A percentile compares a stretch with the other conserved stretches of the same genome.
These are phyloP conservation scores for Trichoderma guizhouense DNA, from an alignment of 2,329 filamentous ascomycete genomes.

Conservation along the genomic window DNA sequence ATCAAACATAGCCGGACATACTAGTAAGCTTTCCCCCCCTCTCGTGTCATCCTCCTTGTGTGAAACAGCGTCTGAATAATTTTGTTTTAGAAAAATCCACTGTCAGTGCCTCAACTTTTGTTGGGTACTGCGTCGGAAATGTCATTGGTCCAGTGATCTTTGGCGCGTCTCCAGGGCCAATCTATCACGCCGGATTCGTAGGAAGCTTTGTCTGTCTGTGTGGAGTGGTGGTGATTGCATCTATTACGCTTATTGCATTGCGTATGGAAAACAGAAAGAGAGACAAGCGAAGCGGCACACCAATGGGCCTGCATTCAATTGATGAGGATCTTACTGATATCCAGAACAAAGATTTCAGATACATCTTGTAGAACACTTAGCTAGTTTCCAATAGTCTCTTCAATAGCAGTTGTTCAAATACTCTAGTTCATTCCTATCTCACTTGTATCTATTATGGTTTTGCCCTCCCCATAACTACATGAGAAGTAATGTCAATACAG, in stretches of 20 bases:
- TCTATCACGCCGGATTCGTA: neutral
- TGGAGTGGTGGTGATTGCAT: neutral
- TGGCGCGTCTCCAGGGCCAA: neutral
- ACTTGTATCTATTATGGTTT: neutral
- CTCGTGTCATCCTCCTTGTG: neutral
- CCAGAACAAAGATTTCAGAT: neutral
- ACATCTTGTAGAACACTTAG: neutral
- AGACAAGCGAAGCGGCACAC: neutral
- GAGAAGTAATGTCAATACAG: neutral
- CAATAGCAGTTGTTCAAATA: neutral
- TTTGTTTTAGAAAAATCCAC: neutral
- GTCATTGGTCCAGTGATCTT: neutral
- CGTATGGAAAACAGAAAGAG: neutral
- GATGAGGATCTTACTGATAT: neutral
- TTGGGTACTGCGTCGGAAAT: constrained; percentile 2
- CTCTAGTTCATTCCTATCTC: neutral
- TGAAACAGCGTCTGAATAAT: neutral
- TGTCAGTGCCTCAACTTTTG: neutral
- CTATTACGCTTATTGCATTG: neutral
- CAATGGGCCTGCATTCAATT: neutral
- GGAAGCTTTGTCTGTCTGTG: constrained; percentile 2
- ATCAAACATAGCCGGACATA: constrained; percentile 4
- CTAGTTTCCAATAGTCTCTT: neutral
- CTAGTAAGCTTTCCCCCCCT: neutral
- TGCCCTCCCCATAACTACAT: fast-evolving